Conservation (phyloP, 495 filamentous ascomycete genomes). For the Daldinia concentrica region DNA sequence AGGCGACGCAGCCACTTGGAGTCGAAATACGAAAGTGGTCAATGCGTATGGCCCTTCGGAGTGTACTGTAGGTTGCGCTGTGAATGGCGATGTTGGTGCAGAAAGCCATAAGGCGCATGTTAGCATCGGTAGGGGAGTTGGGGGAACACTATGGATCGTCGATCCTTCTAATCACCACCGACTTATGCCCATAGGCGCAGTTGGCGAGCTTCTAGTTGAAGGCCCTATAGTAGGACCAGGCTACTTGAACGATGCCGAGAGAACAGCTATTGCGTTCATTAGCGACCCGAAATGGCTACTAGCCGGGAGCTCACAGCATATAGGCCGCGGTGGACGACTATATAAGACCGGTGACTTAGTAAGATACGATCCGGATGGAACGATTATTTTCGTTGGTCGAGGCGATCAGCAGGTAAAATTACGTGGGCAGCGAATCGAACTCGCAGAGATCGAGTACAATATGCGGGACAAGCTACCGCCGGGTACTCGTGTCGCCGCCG, state of each 20-base stretch:
- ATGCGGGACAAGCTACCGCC: conserved; percentile 50
- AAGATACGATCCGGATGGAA: conserved; percentile 65
- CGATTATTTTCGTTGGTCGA: conserved; percentile 68
- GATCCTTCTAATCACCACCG: conserved; percentile 61
- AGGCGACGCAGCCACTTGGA: conserved; percentile 53
- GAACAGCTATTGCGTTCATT: conserved; percentile 60
- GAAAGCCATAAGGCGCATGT: conserved; percentile 44
- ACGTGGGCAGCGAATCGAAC: conserved; percentile 71
- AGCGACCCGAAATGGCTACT: conserved; percentile 60
- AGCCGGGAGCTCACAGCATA: conserved; percentile 48
- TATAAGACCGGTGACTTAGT: conserved; percentile 77
- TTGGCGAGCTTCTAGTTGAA: conserved; percentile 72
- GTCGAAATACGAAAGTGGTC: conserved; percentile 51
- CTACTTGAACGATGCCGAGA: conserved; percentile 58
- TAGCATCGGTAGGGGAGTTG: conserved; percentile 57
- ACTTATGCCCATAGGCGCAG: conserved; percentile 65
- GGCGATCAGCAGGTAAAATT: conserved; percentile 74
- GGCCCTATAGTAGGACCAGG: conserved; percentile 62
- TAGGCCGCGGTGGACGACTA: conserved; percentile 61
- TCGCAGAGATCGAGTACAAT: conserved; percentile 72
- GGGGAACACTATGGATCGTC: conserved; percentile 64
- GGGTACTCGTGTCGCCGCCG: conserved; percentile 50
- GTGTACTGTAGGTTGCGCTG: conserved; percentile 61
- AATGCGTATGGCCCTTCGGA: conserved; percentile 70
- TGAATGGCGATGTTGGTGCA: conserved; percentile 48